Conservation (phyloP, 129 eudicot genomes). For the Rutidosis leptorrhynchoides region DNA sequence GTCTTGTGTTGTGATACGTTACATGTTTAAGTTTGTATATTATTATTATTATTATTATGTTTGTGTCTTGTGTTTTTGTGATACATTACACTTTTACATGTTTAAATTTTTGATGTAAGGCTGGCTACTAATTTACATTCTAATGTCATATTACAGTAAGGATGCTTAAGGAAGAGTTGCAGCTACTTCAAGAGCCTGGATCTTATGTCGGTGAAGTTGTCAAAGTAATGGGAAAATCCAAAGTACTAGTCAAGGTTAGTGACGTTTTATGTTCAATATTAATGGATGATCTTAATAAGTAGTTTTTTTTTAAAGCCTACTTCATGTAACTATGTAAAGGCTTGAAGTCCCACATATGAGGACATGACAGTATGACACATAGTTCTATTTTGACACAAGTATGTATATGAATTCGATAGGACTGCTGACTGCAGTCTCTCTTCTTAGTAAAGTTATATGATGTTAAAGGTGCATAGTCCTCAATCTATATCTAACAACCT, state of each 20-base stretch:
- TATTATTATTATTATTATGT: neutral
- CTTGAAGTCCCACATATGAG: neutral
- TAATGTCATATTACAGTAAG: slow-evolving; percentile 30
- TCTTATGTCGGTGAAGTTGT: slow-evolving; percentile 51
- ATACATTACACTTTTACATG: neutral
- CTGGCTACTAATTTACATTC: neutral
- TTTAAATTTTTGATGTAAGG: neutral
- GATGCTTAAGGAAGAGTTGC: slow-evolving; percentile 52
- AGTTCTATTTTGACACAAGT: neutral
- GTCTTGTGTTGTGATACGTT: neutral
- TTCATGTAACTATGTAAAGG: neutral
- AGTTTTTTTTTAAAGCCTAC: neutral
- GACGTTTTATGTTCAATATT: neutral
- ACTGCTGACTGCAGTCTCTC: neutral
- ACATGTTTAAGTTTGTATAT: too few relatives aligned
- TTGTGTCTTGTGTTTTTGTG: neutral
- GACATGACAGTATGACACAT: neutral
- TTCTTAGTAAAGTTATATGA: neutral
- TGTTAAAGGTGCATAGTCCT: neutral
- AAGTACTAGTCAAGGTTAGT: slow-evolving; percentile 49
- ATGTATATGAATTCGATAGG: neutral
- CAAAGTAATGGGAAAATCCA: slow-evolving; percentile 48
- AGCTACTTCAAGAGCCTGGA: slow-evolving; percentile 47
- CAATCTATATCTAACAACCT: neutral
- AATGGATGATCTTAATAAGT: neutral